Evolutionary conservation across 2,329 filamentous ascomycete species (phyloP).

Genomic region (Paraphaeosphaeria sporulosa): DNA sequence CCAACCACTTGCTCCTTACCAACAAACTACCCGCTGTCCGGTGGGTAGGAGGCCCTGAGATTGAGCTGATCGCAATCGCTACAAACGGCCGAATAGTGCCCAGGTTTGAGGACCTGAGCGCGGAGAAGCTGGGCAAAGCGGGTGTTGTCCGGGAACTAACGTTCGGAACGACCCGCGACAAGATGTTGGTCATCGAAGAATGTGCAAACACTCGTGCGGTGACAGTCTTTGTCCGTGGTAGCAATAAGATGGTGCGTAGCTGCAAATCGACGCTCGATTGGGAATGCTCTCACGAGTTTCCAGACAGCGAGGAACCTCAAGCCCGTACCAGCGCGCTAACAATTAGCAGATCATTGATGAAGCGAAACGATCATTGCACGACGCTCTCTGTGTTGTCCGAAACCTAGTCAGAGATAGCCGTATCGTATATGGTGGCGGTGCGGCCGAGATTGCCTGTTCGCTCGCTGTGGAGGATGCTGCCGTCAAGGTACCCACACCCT

Average conservation of each 20-base stretch:
- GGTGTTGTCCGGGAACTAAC: constrained; percentile 93
- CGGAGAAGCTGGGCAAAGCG: constrained; percentile 89
- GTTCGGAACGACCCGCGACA: constrained; percentile 96
- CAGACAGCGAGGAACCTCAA: neutral
- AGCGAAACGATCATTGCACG: constrained; percentile 95
- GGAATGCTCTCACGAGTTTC: constrained; percentile 9
- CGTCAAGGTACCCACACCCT: constrained; percentile 65
- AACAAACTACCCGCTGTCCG: constrained; percentile 94
- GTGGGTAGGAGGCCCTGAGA: constrained; percentile 98
- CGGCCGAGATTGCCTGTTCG: constrained; percentile 96
- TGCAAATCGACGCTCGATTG: constrained; percentile 14
- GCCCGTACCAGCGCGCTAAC: constrained; percentile 15
- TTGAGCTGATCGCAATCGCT: constrained; percentile 97
- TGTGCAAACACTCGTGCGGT: constrained; percentile 97
- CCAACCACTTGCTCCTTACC: constrained; percentile 95
- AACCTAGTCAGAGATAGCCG: constrained; percentile 96
- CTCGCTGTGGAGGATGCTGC: constrained; percentile 95
- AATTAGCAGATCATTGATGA: constrained; percentile 88
- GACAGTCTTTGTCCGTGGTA: constrained; percentile 93
- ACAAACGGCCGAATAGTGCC: constrained; percentile 98
- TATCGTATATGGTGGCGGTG: constrained; percentile 95
- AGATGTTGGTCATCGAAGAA: constrained; percentile 99
- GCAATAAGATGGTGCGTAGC: constrained; percentile 93
- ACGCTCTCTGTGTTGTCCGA: constrained; percentile 95
- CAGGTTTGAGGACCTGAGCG: constrained; percentile 90